Evolutionary conservation across 345 rosid species (phyloP).

Genomic region (Toxicodendron radicans): DNA sequence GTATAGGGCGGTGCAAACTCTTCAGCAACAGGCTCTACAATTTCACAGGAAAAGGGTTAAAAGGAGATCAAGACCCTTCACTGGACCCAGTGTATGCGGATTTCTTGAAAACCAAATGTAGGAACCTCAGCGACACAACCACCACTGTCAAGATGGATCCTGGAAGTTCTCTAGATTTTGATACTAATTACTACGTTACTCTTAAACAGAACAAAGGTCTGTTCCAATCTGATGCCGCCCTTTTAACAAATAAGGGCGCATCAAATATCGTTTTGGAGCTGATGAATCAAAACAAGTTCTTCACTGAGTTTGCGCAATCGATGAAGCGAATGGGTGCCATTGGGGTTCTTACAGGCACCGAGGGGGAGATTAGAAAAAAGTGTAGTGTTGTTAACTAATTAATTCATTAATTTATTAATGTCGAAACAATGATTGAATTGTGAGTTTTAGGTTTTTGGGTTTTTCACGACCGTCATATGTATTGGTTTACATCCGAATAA

Average conservation of each 20-base stretch:
- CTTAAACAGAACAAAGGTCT: conserved; percentile 48
- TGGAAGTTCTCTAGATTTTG: conserved; percentile 38
- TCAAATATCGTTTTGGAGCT: conserved; percentile 14
- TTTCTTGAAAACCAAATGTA: conserved; percentile 46
- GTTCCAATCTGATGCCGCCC: conserved; percentile 65
- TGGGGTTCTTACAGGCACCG: conserved; percentile 39
- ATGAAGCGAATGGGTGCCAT: conserved; percentile 58
- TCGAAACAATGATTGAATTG: too few species aligned
- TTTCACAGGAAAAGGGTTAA: conserved; percentile 53
- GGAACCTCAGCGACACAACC: conserved; percentile 23
- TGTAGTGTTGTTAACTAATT: conserved; percentile 39
- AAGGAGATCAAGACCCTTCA: conserved; percentile 49
- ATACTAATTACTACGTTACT: conserved; percentile 42
- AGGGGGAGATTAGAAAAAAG: conserved; percentile 57
- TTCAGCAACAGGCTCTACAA: conserved; percentile 66
- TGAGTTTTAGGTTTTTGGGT: too few species aligned
- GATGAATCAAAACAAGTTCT: conserved; percentile 27
- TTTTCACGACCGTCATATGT: too few species aligned
- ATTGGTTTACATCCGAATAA: too few species aligned
- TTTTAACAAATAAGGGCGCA: conserved; percentile 37
- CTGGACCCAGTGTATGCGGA: conserved; percentile 41
- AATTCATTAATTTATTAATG: too few species aligned
- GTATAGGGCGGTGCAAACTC: conserved; percentile 49
- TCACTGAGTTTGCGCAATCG: conserved; percentile 53
- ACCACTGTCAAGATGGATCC: conserved; percentile 63